These are phyloP conservation scores for Candida nonsorbophila DNA, from an alignment of 805 yeast species.

Conservation along the genomic window DNA sequence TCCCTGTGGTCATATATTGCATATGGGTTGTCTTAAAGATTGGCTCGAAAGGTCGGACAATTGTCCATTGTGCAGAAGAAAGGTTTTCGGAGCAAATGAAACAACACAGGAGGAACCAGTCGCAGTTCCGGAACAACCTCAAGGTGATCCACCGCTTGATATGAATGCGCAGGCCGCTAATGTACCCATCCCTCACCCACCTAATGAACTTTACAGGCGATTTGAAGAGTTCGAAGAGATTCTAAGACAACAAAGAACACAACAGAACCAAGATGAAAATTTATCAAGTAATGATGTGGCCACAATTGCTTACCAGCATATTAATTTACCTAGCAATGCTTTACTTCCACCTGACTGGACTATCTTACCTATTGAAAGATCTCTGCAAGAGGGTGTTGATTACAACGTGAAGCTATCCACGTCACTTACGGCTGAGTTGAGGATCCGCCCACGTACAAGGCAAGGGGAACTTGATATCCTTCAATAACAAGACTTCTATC, in stretches of 20 bases:
- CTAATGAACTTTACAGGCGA: slow-evolving; percentile 3
- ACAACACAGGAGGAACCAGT: slow-evolving; percentile 1
- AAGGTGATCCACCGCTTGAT: slow-evolving; percentile 3
- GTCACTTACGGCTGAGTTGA: slow-evolving; percentile 11
- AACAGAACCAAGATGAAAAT: too few relatives aligned
- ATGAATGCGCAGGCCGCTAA: not conserved
- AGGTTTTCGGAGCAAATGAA: slow-evolving; percentile 37
- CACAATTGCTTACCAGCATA: slow-evolving; percentile 14
- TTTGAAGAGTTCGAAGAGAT: slow-evolving; percentile 7
- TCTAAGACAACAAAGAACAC: slow-evolving; percentile 2
- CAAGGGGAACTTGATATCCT: not conserved
- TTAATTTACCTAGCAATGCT: slow-evolving; percentile 19
- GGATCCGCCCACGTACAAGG: slow-evolving; percentile 5
- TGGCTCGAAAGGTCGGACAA: slow-evolving; percentile 90
- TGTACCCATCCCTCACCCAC: slow-evolving; percentile 1
- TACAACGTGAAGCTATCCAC: slow-evolving; percentile 16
- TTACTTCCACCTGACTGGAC: slow-evolving; percentile 27
- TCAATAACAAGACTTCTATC: not conserved
- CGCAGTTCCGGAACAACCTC: not conserved
- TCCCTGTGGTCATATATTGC: slow-evolving; percentile 82
- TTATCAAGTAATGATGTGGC: too few relatives aligned
- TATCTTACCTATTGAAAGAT: slow-evolving; percentile 16
- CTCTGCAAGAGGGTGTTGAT: slow-evolving; percentile 4
- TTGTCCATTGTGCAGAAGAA: slow-evolving; percentile 89
- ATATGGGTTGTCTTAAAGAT: slow-evolving; percentile 81